Conservation (phyloP, 345 rosid genomes). For the Corymbia maculata region DNA sequence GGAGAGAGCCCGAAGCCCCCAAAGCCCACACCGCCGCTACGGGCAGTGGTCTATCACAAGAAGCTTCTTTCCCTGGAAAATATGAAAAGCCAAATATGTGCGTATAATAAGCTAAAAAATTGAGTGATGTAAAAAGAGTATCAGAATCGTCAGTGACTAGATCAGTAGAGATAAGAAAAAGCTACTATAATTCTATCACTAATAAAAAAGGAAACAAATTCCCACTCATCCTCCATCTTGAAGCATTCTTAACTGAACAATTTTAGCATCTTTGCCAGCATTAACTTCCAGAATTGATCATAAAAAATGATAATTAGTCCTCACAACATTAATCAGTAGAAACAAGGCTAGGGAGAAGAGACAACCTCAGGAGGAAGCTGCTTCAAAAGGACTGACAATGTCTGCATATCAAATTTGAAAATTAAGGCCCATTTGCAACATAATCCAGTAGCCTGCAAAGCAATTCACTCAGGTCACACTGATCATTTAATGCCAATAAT, state of each 20-base stretch:
- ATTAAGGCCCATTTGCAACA: constrained; percentile 84
- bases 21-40: no score
- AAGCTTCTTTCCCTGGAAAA: constrained; percentile 72
- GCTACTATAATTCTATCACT: neutral
- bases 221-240: neutral
- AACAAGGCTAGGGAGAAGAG: neutral
- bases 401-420: constrained; percentile 76
- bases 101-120: neutral
- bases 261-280: neutral
- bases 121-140: neutral
- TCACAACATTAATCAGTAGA: neutral
- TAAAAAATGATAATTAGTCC: neutral
- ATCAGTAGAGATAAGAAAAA: neutral
- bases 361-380: constrained; percentile 85
- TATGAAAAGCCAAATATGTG: neutral
- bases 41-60: constrained; percentile 73
- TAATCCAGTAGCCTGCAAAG: constrained; percentile 77
- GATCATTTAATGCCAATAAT: neutral
- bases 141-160: neutral
- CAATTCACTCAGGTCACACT: neutral
- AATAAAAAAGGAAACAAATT: neutral
- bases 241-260: neutral
- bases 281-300: neutral
- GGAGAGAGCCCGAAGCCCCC: no score
- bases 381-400: constrained; percentile 73